Evolutionary conservation across 2,329 filamentous ascomycete species (phyloP), one percentile per base, ranked within the genome.

Genomic region (Bipolaris sorokiniana): DNA sequence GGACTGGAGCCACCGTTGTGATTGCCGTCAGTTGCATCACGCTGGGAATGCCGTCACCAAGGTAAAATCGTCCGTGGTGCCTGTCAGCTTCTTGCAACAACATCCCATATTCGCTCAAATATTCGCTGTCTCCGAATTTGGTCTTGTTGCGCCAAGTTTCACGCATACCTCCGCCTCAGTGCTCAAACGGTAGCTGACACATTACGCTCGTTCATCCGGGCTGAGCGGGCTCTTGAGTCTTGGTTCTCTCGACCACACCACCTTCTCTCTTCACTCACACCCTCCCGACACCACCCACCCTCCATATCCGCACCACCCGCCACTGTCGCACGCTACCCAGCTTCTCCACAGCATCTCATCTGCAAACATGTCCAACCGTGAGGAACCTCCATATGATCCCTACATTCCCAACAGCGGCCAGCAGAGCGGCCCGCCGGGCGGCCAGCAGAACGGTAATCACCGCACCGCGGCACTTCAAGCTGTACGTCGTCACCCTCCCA

Each of bases 401-500:
- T 96, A 95, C 81, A 93, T 94, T 78, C 91, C 91, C 74, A 86
- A 85, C 76, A 87, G 87, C 78, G 83, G 84, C 64, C n/a, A n/a
- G n/a, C n/a, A n/a, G n/a, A 67, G 66, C 55, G 55, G 56, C 57
- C 65, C 71, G 78, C 85, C 76, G 82, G 84, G 63, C 58, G 84
- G 73, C 61, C 76, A 81, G 66, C 76, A 81, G 66, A 70, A 71
- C 68, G 85, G 84, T 68, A 89, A 88, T 75, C 83, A 86, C 71
- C 84, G 87, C 78, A 90, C 87, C 54, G 85, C 86, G 58, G 90
- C 89, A 64, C 85, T 96, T 67, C 91, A 96, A 86, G 89, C 89
- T 80, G 92, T 97, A 89, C 44, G 73, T 75, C 49, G 42, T 45
- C 41, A 38, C 31, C 42, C 36, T 51, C 48, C 9, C 41, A 48